Percentiles rank a stretch among this genome's conserved stretches.
Conservation (phyloP, 306 rosid genomes). For the Dalbergia cultrata region DNA sequence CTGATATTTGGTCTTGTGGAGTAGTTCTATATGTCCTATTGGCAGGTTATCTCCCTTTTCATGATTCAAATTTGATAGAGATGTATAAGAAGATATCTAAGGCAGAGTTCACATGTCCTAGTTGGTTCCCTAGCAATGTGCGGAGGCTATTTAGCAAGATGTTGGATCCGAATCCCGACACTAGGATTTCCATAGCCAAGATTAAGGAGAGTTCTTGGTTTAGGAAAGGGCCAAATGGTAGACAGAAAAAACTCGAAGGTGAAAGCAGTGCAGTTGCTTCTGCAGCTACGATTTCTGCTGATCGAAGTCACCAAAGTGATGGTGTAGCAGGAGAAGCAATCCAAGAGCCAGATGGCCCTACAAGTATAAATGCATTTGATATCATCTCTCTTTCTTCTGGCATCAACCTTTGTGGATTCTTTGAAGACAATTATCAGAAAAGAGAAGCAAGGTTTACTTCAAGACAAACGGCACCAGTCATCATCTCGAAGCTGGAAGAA, state of each 20-base stretch:
- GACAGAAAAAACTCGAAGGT: too few species aligned
- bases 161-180: constrained; percentile 59
- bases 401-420: constrained; percentile 56
- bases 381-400: constrained; percentile 59
- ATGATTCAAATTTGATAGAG: constrained; percentile 52
- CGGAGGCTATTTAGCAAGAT: constrained; percentile 52
- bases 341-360: constrained; percentile 45
- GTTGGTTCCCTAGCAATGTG: constrained; percentile 55
- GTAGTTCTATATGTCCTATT: constrained; percentile 62
- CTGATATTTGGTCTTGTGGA: constrained; percentile 74
- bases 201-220: constrained; percentile 58
- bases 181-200: constrained; percentile 55
- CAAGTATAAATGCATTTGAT: constrained; percentile 66
- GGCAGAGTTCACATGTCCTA: constrained; percentile 57
- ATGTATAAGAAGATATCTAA: constrained; percentile 58
- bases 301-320: constrained; percentile 40
- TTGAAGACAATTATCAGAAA: constrained; percentile 52
- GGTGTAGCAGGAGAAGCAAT: constrained; percentile 39
- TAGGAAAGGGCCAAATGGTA: constrained; percentile 33
- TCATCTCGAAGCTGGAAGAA: constrained; percentile 55
- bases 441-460: constrained; percentile 59
- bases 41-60: constrained; percentile 64
- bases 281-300: not conserved
- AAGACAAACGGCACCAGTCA: constrained; percentile 53
- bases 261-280: too few species aligned